Base-by-base conservation (phyloP, 2,329 filamentous ascomycete species). In the Pezicula carpinea region DNA sequence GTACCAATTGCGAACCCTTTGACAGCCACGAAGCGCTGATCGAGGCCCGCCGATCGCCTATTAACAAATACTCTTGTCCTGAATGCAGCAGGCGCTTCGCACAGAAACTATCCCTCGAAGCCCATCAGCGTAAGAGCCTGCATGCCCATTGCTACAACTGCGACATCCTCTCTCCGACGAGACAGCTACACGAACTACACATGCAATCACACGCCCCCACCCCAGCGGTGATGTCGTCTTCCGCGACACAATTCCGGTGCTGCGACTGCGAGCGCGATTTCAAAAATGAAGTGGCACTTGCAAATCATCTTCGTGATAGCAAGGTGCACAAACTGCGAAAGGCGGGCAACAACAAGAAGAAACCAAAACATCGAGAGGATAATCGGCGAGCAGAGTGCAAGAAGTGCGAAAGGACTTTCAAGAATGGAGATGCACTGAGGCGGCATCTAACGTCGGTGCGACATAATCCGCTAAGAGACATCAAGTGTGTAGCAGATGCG, bases 331-430 rank as follows among this genome's bases (percentile, higher is more conserved):
- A 5, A 48, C 48, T 34, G 11, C 14, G 10, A 31, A 45, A 51
- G 45, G 29, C 29, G 29, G 41, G 26, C 21, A 41, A 45, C 18
- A 51, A 43, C n/a, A 45, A 47, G 33, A 50, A 52, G 26, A 34
- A 17, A 33, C 34, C 47, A 32, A 22, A 43, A 19, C 42, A 52
- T 43, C 18, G 47, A 43, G 46, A 45, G 35, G 38, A 29, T 22
- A 42, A 14, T 48, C 34, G 26, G 26, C 18, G 18, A 17, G 13
- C 13, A 14, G 47, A 10, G 38, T 49, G 43, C 36, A 48, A 52
- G 34, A 48, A 51, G 23, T 53, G 48, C 39, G 44, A 47, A 6
- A 53, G 26, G 34, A 43, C 39, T 47, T 55, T 55, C 46, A 47
- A 48, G 47, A 46, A 35, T 43, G 13, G 15, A 38, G 17, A 14